These are phyloP conservation scores for Metschnikowia cerradonensis DNA, from an alignment of 805 yeast species.

Conservation along the genomic window DNA sequence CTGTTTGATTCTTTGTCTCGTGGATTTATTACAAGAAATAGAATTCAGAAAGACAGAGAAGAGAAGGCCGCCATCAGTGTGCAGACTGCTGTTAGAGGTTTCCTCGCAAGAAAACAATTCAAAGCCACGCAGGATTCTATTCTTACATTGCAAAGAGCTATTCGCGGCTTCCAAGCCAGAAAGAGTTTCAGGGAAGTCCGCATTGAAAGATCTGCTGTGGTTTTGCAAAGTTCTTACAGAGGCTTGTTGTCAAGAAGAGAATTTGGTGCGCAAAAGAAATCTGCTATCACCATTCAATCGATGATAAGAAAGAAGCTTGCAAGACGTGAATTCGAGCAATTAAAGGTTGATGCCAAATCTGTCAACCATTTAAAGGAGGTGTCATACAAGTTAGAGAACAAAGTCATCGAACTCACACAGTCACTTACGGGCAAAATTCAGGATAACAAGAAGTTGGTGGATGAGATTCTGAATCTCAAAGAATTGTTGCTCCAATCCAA, in stretches of 20 bases:
- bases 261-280: constrained; percentile 43
- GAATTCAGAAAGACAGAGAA: constrained; percentile 53
- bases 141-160: constrained; percentile 42
- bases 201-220: constrained; percentile 59
- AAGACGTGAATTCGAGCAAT: constrained; percentile 51
- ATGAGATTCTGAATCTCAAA: constrained; percentile 50
- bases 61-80: constrained; percentile 60
- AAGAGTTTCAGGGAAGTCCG: constrained; percentile 45
- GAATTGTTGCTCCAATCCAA: constrained; percentile 50
- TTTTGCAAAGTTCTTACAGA: constrained; percentile 72
- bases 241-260: constrained; percentile 58
- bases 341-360: constrained; percentile 87
- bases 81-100: constrained; percentile 65
- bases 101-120: constrained; percentile 41
- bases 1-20: constrained; percentile 58
- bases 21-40: constrained; percentile 57
- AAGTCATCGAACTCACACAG: constrained; percentile 94
- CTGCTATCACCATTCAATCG: constrained; percentile 72
- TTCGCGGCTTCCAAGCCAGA: constrained; percentile 55
- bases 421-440: constrained; percentile 71
- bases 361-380: constrained; percentile 87
- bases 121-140: constrained; percentile 34
- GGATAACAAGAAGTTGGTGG: constrained; percentile 71
- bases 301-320: constrained; percentile 76
- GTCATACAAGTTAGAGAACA: constrained; percentile 89